phyloP scores from a whole-genome alignment of 768 basidiomycete genomes.

The Mycena rebaudengoi region DNA sequence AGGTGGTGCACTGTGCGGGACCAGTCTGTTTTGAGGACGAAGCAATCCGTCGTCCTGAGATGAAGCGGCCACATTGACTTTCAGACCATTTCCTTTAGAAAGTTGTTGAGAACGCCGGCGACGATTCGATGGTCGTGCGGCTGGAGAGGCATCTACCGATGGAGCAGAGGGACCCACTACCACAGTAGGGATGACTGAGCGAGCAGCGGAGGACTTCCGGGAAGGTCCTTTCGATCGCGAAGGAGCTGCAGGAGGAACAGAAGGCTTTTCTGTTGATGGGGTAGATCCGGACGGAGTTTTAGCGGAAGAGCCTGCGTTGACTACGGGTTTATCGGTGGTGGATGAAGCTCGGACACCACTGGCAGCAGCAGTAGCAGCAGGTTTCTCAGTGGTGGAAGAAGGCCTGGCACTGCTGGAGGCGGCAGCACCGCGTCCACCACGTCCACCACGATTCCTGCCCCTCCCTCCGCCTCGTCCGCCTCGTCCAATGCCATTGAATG shows the following conservation, averaged over 20 bases:
- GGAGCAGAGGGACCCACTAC: slow-evolving; percentile 33
- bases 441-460: slow-evolving; percentile 46
- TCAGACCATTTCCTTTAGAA: slow-evolving; percentile 40
- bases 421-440: slow-evolving; percentile 33
- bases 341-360: slow-evolving; percentile 21
- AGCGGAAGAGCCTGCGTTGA: not conserved
- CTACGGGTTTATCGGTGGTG: not conserved
- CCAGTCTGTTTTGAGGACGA: slow-evolving; percentile 41
- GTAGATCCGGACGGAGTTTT: slow-evolving; percentile 4
- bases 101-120: slow-evolving; percentile 59
- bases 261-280: slow-evolving; percentile 24
- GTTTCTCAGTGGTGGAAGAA: slow-evolving; percentile 12
- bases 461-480: slow-evolving; percentile 41
- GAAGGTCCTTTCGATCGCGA: slow-evolving; percentile 40
- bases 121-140: slow-evolving; percentile 53
- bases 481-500: slow-evolving; percentile 55
- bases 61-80: slow-evolving; percentile 41
- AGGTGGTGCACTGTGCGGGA: slow-evolving; percentile 46
- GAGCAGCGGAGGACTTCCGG: slow-evolving; percentile 44
- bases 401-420: too few species aligned
- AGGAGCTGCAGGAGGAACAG: slow-evolving; percentile 24
- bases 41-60: slow-evolving; percentile 42
- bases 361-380: slow-evolving; percentile 1
- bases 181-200: slow-evolving; percentile 37
- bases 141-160: slow-evolving; percentile 29